Conservation (phyloP, 2,329 filamentous ascomycete genomes). For the Zasmidium cellare region DNA sequence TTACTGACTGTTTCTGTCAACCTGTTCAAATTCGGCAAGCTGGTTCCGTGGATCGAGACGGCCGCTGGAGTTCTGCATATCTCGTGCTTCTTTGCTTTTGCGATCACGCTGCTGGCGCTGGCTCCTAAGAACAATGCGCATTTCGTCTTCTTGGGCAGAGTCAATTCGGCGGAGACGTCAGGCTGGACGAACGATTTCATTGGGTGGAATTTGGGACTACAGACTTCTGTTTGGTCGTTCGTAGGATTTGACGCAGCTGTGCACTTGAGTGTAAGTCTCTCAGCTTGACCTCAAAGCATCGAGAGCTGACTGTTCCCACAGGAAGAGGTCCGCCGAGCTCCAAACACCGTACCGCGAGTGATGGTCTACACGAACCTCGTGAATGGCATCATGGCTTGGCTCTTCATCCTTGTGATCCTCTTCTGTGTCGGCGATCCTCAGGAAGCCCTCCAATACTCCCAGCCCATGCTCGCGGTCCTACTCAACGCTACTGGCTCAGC, state of each 20-base stretch:
- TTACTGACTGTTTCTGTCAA: slow-evolving; percentile 38
- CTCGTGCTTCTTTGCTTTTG: slow-evolving; percentile 24
- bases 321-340: slow-evolving; percentile 24
- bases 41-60: slow-evolving; percentile 33
- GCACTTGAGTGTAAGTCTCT: not conserved
- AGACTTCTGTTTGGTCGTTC: slow-evolving; percentile 26
- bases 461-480: slow-evolving; percentile 24
- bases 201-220: slow-evolving; percentile 25
- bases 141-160: slow-evolving; percentile 24
- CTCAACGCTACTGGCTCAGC: slow-evolving; percentile 23
- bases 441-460: slow-evolving; percentile 18
- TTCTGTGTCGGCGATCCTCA: slow-evolving; percentile 24
- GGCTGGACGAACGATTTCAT: slow-evolving; percentile 27
- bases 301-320: slow-evolving; percentile 7
- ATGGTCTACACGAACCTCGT: slow-evolving; percentile 27
- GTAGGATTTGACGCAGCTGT: slow-evolving; percentile 18
- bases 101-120: slow-evolving; percentile 21
- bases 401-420: slow-evolving; percentile 23
- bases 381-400: slow-evolving; percentile 24
- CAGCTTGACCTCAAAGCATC: not conserved
- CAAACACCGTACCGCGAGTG: slow-evolving; percentile 22
- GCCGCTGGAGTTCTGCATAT: slow-evolving; percentile 26
- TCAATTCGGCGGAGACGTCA: slow-evolving; percentile 16
- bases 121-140: slow-evolving; percentile 19
- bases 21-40: slow-evolving; percentile 25